Percentiles rank a stretch among this genome's conserved stretches.
Conservation (phyloP, 305 asterid species). For the Fraxinus latifolia region DNA sequence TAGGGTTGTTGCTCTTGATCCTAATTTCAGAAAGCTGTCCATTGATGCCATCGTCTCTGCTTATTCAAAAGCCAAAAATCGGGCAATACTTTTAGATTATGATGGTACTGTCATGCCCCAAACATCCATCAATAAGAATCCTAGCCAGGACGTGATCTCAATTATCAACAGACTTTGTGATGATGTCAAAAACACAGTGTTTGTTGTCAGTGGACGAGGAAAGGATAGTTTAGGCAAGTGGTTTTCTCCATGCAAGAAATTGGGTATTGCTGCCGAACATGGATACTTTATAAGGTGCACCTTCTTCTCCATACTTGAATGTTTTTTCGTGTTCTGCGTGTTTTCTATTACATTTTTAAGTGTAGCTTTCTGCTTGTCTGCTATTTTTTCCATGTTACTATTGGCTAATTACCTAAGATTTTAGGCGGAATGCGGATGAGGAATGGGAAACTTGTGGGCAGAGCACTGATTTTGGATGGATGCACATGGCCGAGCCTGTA, state of each 20-base stretch:
- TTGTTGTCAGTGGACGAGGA: slow-evolving; percentile 50
- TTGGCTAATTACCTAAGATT: background rate
- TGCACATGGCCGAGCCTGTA: slow-evolving; percentile 46
- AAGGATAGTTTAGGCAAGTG: slow-evolving; percentile 42
- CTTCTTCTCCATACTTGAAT: background rate
- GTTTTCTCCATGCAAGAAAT: slow-evolving; percentile 44
- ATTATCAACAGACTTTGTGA: slow-evolving; percentile 35
- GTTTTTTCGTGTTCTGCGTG: background rate
- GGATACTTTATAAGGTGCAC: slow-evolving; percentile 42
- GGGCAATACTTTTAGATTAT: slow-evolving; percentile 48
- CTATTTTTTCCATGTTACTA: background rate
- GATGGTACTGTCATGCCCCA: slow-evolving; percentile 53
- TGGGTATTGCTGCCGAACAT: slow-evolving; percentile 53
- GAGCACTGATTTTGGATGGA: slow-evolving; percentile 42
- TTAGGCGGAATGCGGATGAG: slow-evolving; percentile 35
- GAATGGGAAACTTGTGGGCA: slow-evolving; percentile 42
- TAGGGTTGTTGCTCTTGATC: slow-evolving; percentile 49
- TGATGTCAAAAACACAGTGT: slow-evolving; percentile 40
- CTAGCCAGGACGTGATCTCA: slow-evolving; percentile 35
- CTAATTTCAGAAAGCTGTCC: slow-evolving; percentile 45
- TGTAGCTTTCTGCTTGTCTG: background rate
- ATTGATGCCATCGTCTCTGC: slow-evolving; percentile 38
- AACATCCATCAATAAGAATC: slow-evolving; percentile 33
- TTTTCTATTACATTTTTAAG: background rate
- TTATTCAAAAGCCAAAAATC: slow-evolving; percentile 33